Percentiles rank a stretch among this genome's conserved stretches.
Evolutionary conservation across 495 filamentous ascomycete genomes (phyloP).

Genomic region (Oleoguttula mirabilis): DNA sequence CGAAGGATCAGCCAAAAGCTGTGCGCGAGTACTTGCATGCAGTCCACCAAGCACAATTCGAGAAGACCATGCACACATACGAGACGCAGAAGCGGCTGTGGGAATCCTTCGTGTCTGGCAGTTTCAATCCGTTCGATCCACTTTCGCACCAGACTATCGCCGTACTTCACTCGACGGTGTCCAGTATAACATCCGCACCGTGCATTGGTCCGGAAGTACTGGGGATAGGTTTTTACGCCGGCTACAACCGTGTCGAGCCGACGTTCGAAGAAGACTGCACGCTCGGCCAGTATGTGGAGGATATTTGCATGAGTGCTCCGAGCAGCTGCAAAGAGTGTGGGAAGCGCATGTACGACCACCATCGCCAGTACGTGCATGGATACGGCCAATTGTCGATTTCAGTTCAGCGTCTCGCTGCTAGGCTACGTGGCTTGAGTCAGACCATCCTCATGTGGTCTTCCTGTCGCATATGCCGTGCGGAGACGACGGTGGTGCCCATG

Average conservation of each 20-base stretch:
- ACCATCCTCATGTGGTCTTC: constrained; percentile 96
- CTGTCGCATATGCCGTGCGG: constrained; percentile 80
- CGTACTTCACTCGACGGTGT: constrained; percentile 87
- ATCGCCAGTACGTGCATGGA: constrained; percentile 94
- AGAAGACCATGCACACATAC: constrained; percentile 87
- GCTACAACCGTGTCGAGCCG: constrained; percentile 62
- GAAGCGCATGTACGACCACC: constrained; percentile 79
- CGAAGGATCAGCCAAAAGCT: constrained; percentile 42
- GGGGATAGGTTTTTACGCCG: constrained; percentile 75
- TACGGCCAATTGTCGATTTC: constrained; percentile 86
- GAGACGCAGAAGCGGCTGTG: constrained; percentile 88
- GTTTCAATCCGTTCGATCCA: constrained; percentile 79
- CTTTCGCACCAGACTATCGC: constrained; percentile 90
- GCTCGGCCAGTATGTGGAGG: constrained; percentile 89
- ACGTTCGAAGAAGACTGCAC: constrained; percentile 77
- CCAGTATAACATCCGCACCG: constrained; percentile 78
- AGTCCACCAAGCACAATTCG: constrained; percentile 91
- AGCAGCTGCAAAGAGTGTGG: constrained; percentile 72
- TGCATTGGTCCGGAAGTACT: constrained; percentile 82
- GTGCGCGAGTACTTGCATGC: constrained; percentile 88
- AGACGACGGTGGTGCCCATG: constrained; percentile 86
- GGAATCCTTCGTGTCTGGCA: constrained; percentile 81
- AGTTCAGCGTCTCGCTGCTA: constrained; percentile 61
- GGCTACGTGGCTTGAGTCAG: constrained; percentile 57
- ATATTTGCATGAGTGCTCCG: constrained; percentile 65